Percentiles rank a stretch among this genome's conserved stretches.
These are phyloP conservation scores for Sclerotinia subarctica DNA, from an alignment of 2,329 filamentous ascomycete genomes.

Conservation along the genomic window DNA sequence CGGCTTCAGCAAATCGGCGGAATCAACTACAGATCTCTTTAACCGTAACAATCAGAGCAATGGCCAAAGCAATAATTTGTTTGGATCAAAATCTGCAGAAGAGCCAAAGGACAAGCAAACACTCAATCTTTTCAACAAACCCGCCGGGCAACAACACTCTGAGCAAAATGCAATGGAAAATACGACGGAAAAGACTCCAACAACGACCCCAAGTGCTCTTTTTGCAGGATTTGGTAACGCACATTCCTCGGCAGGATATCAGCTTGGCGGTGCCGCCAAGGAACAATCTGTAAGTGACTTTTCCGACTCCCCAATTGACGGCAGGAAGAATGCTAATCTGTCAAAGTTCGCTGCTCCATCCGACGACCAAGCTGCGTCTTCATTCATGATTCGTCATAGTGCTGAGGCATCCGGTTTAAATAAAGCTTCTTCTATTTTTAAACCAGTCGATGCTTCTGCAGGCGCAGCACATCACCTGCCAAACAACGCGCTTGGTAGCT, in stretches of 20 bases:
- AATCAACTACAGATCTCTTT: conserved; percentile 8
- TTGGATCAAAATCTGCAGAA: conserved; percentile 6
- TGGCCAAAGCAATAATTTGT: conserved; percentile 8
- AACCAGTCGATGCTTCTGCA: conserved; percentile 24
- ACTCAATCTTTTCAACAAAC: not conserved
- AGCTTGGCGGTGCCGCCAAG: not conserved
- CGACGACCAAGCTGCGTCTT: not conserved
- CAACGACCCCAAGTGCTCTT: conserved; percentile 2
- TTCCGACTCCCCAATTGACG: not conserved
- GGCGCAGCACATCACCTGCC: conserved; percentile 25
- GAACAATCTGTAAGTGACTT: not conserved
- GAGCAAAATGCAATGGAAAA: conserved; percentile 2
- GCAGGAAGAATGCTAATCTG: not conserved
- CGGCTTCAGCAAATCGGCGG: not conserved
- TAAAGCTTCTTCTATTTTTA: conserved; percentile 23
- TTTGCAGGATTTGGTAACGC: conserved; percentile 9
- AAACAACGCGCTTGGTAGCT: conserved; percentile 25
- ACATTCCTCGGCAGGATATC: not conserved
- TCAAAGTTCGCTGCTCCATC: not conserved
- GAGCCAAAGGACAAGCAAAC: conserved; percentile 12
- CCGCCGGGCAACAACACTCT: not conserved
- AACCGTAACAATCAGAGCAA: conserved; percentile 6
- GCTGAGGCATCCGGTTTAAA: not conserved
- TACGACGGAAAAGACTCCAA: not conserved
- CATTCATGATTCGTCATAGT: conserved; percentile 13